A percentile compares a stretch with the other conserved stretches of the same genome.
Evolutionary conservation across 2,329 filamentous ascomycete species (phyloP).

Genomic region (Kalaharituber pfeilii): DNA sequence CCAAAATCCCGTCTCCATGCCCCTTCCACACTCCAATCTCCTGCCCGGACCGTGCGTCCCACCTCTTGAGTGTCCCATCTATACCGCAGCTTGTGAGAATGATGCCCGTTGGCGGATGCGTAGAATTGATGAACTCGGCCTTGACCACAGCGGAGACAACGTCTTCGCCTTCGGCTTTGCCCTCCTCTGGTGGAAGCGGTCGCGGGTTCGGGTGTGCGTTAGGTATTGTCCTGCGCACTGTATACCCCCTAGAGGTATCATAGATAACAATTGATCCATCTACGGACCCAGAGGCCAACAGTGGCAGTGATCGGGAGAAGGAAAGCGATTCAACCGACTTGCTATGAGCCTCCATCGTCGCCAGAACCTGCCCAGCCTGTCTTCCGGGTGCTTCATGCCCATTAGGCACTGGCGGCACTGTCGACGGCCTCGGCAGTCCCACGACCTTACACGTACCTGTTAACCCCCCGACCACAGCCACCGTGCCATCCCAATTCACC

Average conservation of each 20-base stretch:
- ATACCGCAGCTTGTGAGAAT: slow-evolving; percentile 75
- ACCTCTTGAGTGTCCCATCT: slow-evolving; percentile 76
- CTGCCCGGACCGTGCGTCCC: slow-evolving; percentile 61
- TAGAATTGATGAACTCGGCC: slow-evolving; percentile 60
- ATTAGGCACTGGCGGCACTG: slow-evolving; percentile 20
- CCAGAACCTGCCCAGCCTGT: slow-evolving; percentile 57
- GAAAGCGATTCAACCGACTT: slow-evolving; percentile 64
- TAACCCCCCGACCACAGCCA: slow-evolving; percentile 74
- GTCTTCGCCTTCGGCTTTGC: background rate
- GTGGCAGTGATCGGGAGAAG: slow-evolving; percentile 38
- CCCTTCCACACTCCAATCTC: slow-evolving; percentile 76
- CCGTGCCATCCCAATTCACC: slow-evolving; percentile 58
- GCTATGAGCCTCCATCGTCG: slow-evolving; percentile 60
- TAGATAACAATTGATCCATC: slow-evolving; percentile 70
- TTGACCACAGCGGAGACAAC: slow-evolving; percentile 54
- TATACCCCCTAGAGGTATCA: slow-evolving; percentile 71
- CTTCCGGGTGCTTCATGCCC: slow-evolving; percentile 24
- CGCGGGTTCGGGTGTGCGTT: slow-evolving; percentile 63
- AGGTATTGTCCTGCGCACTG: slow-evolving; percentile 63
- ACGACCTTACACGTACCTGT: slow-evolving; percentile 73
- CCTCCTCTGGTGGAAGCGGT: background rate
- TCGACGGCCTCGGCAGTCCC: slow-evolving; percentile 49
- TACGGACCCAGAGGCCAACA: slow-evolving; percentile 49
- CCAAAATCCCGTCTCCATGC: slow-evolving; percentile 74
- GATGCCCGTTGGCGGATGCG: slow-evolving; percentile 36